A percentile compares a stretch with the other conserved stretches of the same genome.
phyloP scores from a whole-genome alignment of 2,329 filamentous ascomycete species.

The Teratosphaeria nubilosa region DNA sequence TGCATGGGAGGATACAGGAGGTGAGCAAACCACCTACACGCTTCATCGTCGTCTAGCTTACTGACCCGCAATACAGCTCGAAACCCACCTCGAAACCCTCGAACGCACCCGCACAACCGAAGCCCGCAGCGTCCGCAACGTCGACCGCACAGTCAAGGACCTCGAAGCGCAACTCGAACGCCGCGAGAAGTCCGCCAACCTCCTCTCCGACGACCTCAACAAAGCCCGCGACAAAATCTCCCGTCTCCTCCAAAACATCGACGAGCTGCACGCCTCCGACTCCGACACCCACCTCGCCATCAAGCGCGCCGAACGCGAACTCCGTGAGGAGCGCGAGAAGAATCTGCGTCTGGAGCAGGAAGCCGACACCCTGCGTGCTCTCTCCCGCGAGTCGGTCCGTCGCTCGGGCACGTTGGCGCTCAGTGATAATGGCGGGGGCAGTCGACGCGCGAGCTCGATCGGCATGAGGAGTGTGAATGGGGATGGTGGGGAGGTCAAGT shows the following conservation, averaged over 20 bases:
- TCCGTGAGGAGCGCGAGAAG: constrained; percentile 81
- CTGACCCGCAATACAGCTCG: constrained; percentile 27
- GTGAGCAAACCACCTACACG: constrained; percentile 42
- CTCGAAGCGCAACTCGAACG: constrained; percentile 86
- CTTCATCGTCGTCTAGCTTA: constrained; percentile 2
- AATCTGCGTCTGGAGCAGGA: constrained; percentile 74
- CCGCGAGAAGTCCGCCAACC: constrained; percentile 72
- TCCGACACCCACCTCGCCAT: constrained; percentile 69
- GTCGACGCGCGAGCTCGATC: constrained; percentile 34
- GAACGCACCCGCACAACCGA: constrained; percentile 73
- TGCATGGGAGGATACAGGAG: constrained; percentile 91
- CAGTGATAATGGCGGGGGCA: constrained; percentile 35
- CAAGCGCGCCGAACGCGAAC: constrained; percentile 78
- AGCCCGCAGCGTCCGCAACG: constrained; percentile 78
- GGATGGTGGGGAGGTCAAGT: constrained; percentile 25
- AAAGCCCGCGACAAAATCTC: constrained; percentile 86
- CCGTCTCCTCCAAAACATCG: constrained; percentile 79
- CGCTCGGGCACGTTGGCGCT: constrained; percentile 24
- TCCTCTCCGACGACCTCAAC: constrained; percentile 72
- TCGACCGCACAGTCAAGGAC: constrained; percentile 89
- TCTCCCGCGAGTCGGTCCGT: constrained; percentile 49
- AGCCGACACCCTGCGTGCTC: constrained; percentile 67
- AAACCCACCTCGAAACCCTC: constrained; percentile 65
- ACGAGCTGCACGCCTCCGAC: constrained; percentile 85
- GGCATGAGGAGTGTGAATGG: constrained; percentile 21